Base-by-base conservation (phyloP, 164 flowering plant species). In the Houttuynia cordata region DNA sequence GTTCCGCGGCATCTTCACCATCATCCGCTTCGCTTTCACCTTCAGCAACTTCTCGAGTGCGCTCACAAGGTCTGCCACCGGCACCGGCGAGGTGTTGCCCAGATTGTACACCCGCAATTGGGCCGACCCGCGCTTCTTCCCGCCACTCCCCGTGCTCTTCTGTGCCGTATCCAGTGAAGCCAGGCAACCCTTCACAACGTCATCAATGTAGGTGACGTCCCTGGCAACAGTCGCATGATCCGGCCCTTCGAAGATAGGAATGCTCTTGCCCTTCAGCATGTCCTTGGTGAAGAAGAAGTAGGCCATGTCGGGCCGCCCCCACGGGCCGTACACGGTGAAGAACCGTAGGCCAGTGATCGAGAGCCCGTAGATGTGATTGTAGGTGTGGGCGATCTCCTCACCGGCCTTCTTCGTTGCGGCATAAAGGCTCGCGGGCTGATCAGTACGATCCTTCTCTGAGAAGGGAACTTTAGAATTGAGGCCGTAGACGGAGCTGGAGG, bases 361-460 rank as follows among this genome's bases (percentile, higher is more conserved):
- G 60, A 91, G 80, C 0, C 97, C 97, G 25, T 91, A 80, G 1
- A 91, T 91, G 62, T 87, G 95, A 56, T 87, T 87, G 57, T 87
- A 87, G 58, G 91, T 85, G 53, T 87, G 96, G 10, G 89, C 89
- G 56, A 87, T 87, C 55, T 85, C 96, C 64, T 87, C 96, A 4
- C 96, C 96, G 22, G 97, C 97, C 64, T 91, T 91, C 75, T 91
- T 91, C 1, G 96, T 88, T 0, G 97, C 97, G 7, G 97, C 97
- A 64, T 91, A 91, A 7, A 91, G 70, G 58, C 97, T 91, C 4
- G 97, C 97, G 17, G 97, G 97, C 63, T 85, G 97, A 51, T 91
- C 97, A 1, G 97, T 91, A 25, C 94, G 72, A 56, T 91, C 97
- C 47, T 34, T 74, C 41, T 91, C 97, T 0, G 94, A 86, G 62